phyloP scores from a whole-genome alignment of 164 flowering plant species.

The Vitis labrusca region DNA sequence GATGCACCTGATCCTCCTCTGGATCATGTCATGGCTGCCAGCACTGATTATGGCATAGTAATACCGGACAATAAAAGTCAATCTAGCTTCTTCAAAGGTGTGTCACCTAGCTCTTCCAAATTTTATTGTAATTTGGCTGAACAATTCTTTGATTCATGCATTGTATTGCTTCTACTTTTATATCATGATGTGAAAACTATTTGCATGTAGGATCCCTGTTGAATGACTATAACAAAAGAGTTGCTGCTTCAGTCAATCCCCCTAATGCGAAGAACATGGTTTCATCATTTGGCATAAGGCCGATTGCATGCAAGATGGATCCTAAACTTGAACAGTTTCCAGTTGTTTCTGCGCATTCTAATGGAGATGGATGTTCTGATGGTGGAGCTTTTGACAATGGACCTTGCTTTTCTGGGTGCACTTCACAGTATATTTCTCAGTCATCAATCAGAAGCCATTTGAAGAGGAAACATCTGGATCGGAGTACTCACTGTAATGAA shows the following conservation, averaged over 20 bases:
- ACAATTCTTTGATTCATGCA: too few relatives aligned
- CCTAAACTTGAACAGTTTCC: slow-evolving; percentile 3
- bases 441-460: neutral
- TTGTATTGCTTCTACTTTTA: too few relatives aligned
- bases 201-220: slow-evolving; percentile 2
- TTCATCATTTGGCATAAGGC: neutral
- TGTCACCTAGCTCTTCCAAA: neutral
- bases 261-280: neutral
- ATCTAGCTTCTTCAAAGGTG: slow-evolving; percentile 4
- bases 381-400: slow-evolving; percentile 10
- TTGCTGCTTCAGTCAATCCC: neutral
- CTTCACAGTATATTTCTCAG: slow-evolving; percentile 1
- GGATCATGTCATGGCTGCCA: neutral
- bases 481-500: neutral
- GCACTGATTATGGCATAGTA: neutral
- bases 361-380: slow-evolving; percentile 5
- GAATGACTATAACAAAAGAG: neutral
- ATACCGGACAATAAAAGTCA: neutral
- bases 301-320: neutral
- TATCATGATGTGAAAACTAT: too few relatives aligned
- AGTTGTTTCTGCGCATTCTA: slow-evolving; percentile 1
- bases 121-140: too few relatives aligned
- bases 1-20: neutral
- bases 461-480: neutral
- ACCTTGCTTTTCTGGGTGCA: neutral